Percentiles rank a stretch among this genome's conserved stretches.
phyloP scores from a whole-genome alignment of 1,284 basidiomycete species.

The Austropuccinia psidii region DNA sequence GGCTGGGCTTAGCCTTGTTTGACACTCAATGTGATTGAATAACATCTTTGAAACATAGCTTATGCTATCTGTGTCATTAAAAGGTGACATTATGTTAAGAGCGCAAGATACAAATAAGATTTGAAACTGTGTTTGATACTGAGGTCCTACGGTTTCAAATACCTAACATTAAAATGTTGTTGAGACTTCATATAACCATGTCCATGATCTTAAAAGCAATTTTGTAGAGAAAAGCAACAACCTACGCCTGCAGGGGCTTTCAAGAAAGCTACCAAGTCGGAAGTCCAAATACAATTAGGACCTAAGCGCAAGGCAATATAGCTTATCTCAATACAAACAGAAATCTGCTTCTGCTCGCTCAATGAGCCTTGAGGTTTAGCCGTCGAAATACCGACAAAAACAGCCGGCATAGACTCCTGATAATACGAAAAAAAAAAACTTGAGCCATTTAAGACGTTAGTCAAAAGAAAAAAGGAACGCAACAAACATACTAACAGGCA shows the following conservation, averaged over 20 bases:
- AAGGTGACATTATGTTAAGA: constrained; percentile 37
- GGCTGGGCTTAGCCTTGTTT: not conserved
- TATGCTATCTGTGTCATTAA: not conserved
- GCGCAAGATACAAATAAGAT: constrained; percentile 40
- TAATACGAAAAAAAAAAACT: not conserved
- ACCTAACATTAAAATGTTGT: constrained; percentile 52
- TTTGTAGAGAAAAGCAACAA: not conserved
- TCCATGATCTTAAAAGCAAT: not conserved
- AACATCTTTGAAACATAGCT: not conserved
- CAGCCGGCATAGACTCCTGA: not conserved
- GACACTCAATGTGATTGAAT: not conserved
- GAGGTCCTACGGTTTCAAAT: constrained; percentile 87
- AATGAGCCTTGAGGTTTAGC: not conserved
- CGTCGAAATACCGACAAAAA: not conserved
- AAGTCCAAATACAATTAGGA: constrained; percentile 60
- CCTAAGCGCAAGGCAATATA: constrained; percentile 61
- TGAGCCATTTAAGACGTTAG: too few species aligned
- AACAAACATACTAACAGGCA: too few species aligned
- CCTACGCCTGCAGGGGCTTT: constrained; percentile 81
- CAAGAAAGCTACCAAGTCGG: constrained; percentile 60
- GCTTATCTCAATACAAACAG: constrained; percentile 58
- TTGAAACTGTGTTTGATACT: constrained; percentile 66
- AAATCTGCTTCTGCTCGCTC: not conserved
- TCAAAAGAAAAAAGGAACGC: too few species aligned
- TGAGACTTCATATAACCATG: not conserved